Percentiles rank a stretch among this genome's conserved stretches.
Conservation (phyloP, 2,329 filamentous ascomycete genomes). For the Aspergillus texensis region DNA sequence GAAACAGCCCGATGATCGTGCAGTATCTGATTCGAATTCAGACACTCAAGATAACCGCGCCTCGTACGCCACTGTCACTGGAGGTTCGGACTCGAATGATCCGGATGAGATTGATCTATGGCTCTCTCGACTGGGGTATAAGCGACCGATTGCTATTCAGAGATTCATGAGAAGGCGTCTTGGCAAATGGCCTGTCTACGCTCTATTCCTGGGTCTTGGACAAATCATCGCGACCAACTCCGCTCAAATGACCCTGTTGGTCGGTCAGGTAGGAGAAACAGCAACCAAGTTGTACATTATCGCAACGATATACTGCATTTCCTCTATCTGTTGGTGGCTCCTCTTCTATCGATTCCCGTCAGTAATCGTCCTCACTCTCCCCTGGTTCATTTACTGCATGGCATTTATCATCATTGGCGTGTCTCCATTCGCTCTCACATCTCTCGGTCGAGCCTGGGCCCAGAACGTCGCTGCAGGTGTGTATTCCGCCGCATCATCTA, state of each 20-base stretch:
- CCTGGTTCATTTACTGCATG: conserved; percentile 65
- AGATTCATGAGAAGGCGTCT: conserved; percentile 59
- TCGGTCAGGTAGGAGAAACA: conserved; percentile 62
- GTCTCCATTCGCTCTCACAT: conserved; percentile 55
- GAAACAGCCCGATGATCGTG: conserved; percentile 26
- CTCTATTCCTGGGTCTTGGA: conserved; percentile 62
- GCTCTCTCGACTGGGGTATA: conserved; percentile 57
- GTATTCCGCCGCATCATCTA: conserved; percentile 65
- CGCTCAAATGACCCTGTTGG: conserved; percentile 69
- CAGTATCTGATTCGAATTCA: background rate
- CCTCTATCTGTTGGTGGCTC: conserved; percentile 65
- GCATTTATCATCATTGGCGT: conserved; percentile 67
- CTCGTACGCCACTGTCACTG: conserved; percentile 24
- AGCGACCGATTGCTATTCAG: conserved; percentile 57
- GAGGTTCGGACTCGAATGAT: conserved; percentile 35
- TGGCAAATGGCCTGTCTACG: conserved; percentile 66
- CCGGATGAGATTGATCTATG: conserved; percentile 54
- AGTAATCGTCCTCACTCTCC: conserved; percentile 59
- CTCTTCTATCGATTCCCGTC: conserved; percentile 62
- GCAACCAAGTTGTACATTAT: conserved; percentile 63
- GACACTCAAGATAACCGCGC: conserved; percentile 1
- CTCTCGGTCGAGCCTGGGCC: conserved; percentile 52
- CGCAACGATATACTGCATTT: conserved; percentile 60
- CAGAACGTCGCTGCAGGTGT: conserved; percentile 64
- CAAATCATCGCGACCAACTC: conserved; percentile 68